Evolutionary conservation across 768 basidiomycete species (phyloP).

Genomic region (Mycena floridula): DNA sequence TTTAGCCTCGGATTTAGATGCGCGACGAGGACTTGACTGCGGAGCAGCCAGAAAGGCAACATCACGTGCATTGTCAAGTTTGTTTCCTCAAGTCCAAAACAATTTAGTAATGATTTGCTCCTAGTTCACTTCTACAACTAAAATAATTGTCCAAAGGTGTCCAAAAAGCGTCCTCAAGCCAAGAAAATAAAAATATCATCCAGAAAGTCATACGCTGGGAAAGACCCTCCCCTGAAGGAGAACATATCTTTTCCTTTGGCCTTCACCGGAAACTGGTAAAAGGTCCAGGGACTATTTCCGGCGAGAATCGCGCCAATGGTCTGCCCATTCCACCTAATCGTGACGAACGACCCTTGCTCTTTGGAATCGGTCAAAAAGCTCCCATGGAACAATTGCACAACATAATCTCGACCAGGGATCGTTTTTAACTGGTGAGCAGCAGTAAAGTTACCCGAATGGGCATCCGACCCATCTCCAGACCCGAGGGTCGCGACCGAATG

Average conservation of each 20-base stretch:
- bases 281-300: slow-evolving; percentile 33
- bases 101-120: no score
- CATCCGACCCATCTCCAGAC: slow-evolving; percentile 32
- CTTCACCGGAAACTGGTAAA: slow-evolving; percentile 27
- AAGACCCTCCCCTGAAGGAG: slow-evolving; percentile 35
- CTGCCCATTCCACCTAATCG: slow-evolving; percentile 38
- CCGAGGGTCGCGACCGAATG: slow-evolving; percentile 34
- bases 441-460: slow-evolving; percentile 31
- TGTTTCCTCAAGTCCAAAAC: no score
- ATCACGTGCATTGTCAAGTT: no score
- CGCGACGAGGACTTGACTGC: no score
- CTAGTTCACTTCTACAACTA: no score
- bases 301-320: slow-evolving; percentile 25
- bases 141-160: no score
- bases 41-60: no score
- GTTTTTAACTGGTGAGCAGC: slow-evolving; percentile 26
- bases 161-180: no score
- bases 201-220: slow-evolving; percentile 44
- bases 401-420: slow-evolving; percentile 28
- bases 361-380: slow-evolving; percentile 28
- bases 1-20: no score
- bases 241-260: slow-evolving; percentile 31
- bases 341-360: slow-evolving; percentile 29
- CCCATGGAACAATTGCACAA: slow-evolving; percentile 35
- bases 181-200: slow-evolving; percentile 34